phyloP scores from a whole-genome alignment of 306 rosid genomes.

The Cajanus cajan region DNA sequence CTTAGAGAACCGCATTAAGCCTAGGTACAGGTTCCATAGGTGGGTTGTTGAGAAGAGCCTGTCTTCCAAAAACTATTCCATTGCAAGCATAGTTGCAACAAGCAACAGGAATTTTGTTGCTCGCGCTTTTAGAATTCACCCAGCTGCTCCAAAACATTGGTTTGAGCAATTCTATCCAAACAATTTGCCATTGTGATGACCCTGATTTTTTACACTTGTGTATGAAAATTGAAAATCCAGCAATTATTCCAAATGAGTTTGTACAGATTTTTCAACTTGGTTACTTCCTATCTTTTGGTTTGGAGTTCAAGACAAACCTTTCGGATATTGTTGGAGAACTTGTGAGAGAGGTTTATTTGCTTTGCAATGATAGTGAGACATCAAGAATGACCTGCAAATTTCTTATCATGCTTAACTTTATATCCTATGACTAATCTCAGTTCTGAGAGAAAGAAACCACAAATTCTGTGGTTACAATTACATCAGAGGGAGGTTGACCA shows the following conservation, averaged over 20 bases:
- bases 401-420: background rate
- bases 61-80: conserved; percentile 45
- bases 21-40: conserved; percentile 60
- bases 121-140: conserved; percentile 54
- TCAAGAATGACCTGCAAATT: background rate
- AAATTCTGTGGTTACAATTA: conserved; percentile 22
- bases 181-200: conserved; percentile 2
- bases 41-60: conserved; percentile 65
- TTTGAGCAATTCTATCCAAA: conserved; percentile 54
- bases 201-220: background rate
- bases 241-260: conserved; percentile 17
- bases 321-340: conserved; percentile 8
- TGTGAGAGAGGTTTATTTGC: background rate
- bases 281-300: background rate
- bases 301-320: conserved; percentile 17
- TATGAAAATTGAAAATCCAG: conserved; percentile 1
- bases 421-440: background rate
- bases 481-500: conserved; percentile 6
- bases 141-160: conserved; percentile 82
- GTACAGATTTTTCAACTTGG: conserved; percentile 27
- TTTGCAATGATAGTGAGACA: conserved; percentile 9
- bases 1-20: conserved; percentile 73
- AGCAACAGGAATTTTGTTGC: conserved; percentile 57
- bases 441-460: conserved; percentile 14
- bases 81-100: conserved; percentile 69